phyloP scores from a whole-genome alignment of 2,329 filamentous ascomycete genomes.

The Phialocephala sp. region DNA sequence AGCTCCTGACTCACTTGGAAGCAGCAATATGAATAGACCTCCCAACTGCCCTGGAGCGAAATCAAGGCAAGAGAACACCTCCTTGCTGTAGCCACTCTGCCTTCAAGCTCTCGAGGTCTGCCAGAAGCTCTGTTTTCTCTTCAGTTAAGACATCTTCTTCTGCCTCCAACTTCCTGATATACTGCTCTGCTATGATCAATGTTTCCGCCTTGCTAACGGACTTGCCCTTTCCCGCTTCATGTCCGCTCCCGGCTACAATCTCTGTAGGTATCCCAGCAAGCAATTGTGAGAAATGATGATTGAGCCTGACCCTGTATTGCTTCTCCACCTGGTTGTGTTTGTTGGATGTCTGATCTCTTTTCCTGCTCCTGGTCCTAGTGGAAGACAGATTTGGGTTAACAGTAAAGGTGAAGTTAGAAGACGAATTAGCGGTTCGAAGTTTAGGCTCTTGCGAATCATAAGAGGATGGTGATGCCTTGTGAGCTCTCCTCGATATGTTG shows the following conservation, averaged over 20 bases:
- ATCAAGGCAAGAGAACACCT: constrained; percentile 11
- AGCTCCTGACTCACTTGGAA: too few species aligned
- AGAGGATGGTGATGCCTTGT: too few species aligned
- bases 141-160: constrained; percentile 10
- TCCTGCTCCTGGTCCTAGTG: too few species aligned
- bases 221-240: neutral
- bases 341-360: neutral
- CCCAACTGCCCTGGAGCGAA: neutral
- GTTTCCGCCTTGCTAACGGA: constrained; percentile 19
- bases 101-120: constrained; percentile 15
- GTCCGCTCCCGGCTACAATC: neutral
- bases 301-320: constrained; percentile 17
- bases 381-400: too few species aligned
- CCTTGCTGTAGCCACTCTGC: constrained; percentile 12
- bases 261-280: constrained; percentile 18
- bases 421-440: too few species aligned
- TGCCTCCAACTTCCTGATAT: constrained; percentile 17
- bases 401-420: too few species aligned
- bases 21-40: neutral
- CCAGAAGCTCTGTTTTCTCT: constrained; percentile 8
- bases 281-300: constrained; percentile 13
- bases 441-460: too few species aligned
- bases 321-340: constrained; percentile 20
- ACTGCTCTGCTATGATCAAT: constrained; percentile 19
- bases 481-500: too few species aligned